phyloP scores from a whole-genome alignment of 441 rosid species.

The Croton setiger region DNA sequence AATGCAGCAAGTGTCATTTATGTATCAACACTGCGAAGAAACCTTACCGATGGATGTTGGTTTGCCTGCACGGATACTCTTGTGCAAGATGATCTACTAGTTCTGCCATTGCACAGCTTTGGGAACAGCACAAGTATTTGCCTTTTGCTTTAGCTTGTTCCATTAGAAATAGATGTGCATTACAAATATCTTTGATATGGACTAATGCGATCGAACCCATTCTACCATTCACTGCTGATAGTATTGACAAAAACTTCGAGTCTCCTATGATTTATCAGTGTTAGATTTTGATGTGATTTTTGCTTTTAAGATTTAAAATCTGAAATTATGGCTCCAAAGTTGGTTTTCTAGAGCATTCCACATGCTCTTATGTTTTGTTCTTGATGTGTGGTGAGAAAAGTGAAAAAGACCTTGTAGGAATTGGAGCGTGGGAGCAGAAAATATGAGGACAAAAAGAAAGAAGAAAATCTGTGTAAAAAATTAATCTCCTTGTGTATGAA shows the following conservation, averaged over 20 bases:
- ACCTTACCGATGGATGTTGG: conserved; percentile 34
- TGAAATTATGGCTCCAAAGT: too few species aligned
- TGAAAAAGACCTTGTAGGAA: not conserved
- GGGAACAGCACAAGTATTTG: conserved; percentile 52
- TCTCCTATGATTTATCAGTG: conserved; percentile 44
- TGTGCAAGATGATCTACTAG: conserved; percentile 40
- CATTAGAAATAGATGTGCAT: conserved; percentile 73
- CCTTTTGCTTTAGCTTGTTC: conserved; percentile 52
- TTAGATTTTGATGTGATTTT: too few species aligned
- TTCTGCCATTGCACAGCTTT: conserved; percentile 40
- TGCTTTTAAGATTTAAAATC: too few species aligned
- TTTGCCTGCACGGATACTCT: conserved; percentile 31
- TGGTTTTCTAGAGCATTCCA: too few species aligned
- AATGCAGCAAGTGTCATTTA: not conserved
- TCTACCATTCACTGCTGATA: conserved; percentile 61
- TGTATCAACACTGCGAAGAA: not conserved
- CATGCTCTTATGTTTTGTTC: too few species aligned
- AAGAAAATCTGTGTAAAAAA: too few species aligned
- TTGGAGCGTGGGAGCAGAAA: too few species aligned
- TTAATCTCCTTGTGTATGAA: too few species aligned
- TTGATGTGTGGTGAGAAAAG: not conserved
- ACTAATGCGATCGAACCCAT: conserved; percentile 77
- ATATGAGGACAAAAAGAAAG: too few species aligned
- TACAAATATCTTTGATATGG: conserved; percentile 75
- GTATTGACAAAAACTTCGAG: conserved; percentile 40